Evolutionary conservation across 305 asterid species (phyloP).

Genomic region (Fraxinus velutina): DNA sequence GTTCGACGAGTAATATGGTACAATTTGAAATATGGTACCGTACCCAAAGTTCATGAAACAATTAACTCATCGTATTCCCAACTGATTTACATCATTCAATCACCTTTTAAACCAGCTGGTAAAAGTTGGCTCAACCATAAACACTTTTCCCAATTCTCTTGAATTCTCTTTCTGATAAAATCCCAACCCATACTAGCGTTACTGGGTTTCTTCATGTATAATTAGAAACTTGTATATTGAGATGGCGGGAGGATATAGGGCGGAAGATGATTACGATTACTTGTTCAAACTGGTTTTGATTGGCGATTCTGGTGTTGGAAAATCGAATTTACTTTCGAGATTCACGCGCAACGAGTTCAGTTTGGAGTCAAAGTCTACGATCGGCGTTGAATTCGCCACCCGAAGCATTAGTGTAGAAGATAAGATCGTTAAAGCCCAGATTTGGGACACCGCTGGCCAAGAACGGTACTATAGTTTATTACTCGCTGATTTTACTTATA

Average conservation of each 20-base stretch:
- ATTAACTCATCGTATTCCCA: neutral
- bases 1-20: neutral
- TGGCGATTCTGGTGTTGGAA: slow-evolving; percentile 41
- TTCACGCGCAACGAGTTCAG: slow-evolving; percentile 42
- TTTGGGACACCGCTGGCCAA: slow-evolving; percentile 42
- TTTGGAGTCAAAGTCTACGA: slow-evolving; percentile 37
- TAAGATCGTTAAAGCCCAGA: slow-evolving; percentile 41
- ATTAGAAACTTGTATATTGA: neutral
- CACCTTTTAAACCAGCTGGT: neutral
- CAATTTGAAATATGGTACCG: neutral
- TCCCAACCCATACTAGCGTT: neutral
- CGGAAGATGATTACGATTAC: slow-evolving; percentile 41
- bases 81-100: neutral
- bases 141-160: neutral
- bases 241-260: slow-evolving; percentile 39
- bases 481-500: neutral
- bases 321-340: slow-evolving; percentile 33
- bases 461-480: slow-evolving; percentile 25
- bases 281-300: slow-evolving; percentile 39
- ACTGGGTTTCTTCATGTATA: neutral
- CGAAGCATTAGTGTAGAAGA: slow-evolving; percentile 37
- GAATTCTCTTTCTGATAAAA: neutral
- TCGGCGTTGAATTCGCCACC: slow-evolving; percentile 40
- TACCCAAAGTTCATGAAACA: neutral
- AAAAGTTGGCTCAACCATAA: neutral